A percentile compares a stretch with the other conserved stretches of the same genome.
Conservation (phyloP, 2,329 filamentous ascomycete genomes). For the Fusarium brachygibbosum region DNA sequence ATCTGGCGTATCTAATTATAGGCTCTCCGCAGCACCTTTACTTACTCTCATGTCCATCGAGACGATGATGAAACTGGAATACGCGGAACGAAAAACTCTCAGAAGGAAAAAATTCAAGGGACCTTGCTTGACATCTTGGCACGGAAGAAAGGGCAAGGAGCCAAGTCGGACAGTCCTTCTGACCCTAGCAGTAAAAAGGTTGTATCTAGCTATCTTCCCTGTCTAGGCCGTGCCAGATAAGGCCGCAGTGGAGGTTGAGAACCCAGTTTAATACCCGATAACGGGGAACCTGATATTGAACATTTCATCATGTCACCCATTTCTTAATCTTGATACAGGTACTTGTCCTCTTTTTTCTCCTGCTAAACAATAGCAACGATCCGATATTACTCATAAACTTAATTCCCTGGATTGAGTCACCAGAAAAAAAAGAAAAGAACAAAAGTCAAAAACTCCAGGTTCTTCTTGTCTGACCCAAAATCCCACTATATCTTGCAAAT, state of each 20-base stretch:
- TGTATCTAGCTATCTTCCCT: slow-evolving; percentile 21
- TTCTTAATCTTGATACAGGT: background rate
- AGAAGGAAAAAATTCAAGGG: slow-evolving; percentile 14
- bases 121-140: slow-evolving; percentile 19
- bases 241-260: slow-evolving; percentile 6
- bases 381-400: background rate
- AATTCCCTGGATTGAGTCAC: background rate
- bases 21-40: no score
- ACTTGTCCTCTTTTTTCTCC: background rate
- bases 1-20: no score
- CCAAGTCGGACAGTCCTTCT: slow-evolving; percentile 27
- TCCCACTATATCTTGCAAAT: slow-evolving; percentile 20
- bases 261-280: slow-evolving; percentile 29
- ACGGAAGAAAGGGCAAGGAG: slow-evolving; percentile 27
- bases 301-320: slow-evolving; percentile 12
- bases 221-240: slow-evolving; percentile 26
- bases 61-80: slow-evolving; percentile 8
- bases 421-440: background rate
- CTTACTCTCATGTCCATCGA: background rate
- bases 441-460: background rate
- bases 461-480: slow-evolving; percentile 16
- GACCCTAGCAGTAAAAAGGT: slow-evolving; percentile 10
- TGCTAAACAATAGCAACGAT: background rate
- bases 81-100: slow-evolving; percentile 20
- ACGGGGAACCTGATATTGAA: slow-evolving; percentile 8